These are phyloP conservation scores for Plasmodium gonderi DNA, from an alignment of 169 alveolate species.

Conservation along the genomic window DNA sequence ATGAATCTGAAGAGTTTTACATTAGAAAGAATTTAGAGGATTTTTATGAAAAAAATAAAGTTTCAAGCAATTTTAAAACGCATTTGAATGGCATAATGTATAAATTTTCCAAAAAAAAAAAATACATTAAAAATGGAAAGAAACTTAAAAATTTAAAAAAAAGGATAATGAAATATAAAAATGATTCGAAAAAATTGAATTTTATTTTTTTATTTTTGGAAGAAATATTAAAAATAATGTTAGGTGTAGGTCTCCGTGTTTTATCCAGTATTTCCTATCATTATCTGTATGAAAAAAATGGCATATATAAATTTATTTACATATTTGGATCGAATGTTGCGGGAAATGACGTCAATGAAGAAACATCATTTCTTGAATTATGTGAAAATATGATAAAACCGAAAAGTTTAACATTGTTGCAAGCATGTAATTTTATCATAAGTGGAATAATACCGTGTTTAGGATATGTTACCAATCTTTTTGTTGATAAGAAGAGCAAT, in stretches of 20 bases:
- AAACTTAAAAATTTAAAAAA: conserved; percentile 57
- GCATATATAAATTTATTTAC: conserved; percentile 63
- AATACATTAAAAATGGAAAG: conserved; percentile 34
- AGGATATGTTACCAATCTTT: conserved; percentile 62
- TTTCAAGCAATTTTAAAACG: conserved; percentile 16
- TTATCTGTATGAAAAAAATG: conserved; percentile 68
- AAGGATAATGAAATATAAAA: conserved; percentile 40
- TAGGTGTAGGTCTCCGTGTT: conserved; percentile 67
- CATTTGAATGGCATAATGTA: conserved; percentile 55
- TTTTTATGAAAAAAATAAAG: conserved; percentile 18
- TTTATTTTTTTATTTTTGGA: conserved; percentile 72
- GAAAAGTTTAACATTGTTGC: conserved; percentile 51
- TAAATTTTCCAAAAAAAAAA: conserved; percentile 49
- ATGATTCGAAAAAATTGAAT: conserved; percentile 68
- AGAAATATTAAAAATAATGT: conserved; percentile 74
- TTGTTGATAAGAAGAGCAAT: conserved; percentile 49
- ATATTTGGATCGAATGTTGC: conserved; percentile 63
- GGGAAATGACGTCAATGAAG: conserved; percentile 39
- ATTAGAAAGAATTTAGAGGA: conserved; percentile 53
- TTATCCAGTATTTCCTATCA: conserved; percentile 72
- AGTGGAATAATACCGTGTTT: conserved; percentile 75
- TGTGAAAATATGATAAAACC: conserved; percentile 73
- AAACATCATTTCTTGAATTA: conserved; percentile 32
- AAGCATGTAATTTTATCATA: conserved; percentile 67
- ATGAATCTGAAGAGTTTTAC: conserved; percentile 68